Base-by-base conservation (phyloP, 2,329 filamentous ascomycete species). In the Fusarium sp. region DNA sequence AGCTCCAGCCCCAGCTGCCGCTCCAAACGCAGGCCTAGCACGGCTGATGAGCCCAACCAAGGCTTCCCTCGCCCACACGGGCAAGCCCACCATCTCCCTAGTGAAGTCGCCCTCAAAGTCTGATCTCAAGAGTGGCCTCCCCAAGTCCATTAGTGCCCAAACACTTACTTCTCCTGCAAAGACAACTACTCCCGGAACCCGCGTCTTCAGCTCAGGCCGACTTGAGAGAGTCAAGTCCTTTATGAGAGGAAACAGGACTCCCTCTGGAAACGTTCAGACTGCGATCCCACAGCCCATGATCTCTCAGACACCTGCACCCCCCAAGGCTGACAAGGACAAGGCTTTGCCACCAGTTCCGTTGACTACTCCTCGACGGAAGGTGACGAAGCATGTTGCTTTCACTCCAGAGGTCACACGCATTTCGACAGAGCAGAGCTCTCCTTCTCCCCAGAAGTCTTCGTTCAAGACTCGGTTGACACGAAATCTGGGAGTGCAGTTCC, bases 11-110 rank as follows among this genome's bases (percentile, higher is more conserved):
- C 71, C 79, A 53, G 36, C 6, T 29, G 71, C 79, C 51, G 83
- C 82, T 27, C 79, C 84, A 1, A 81, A 84, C 59, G 80, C 85
- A 8, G 83, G 86, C 66, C 79, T 83, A 64, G 82, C 83, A 66
- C 89, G 83, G 64, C 82, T 95, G 29, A 87, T 90, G 78, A 96
- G 92, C 6, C 93, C 93, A 0, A 96, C 92, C 8, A 93, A 93
- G 77, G 83, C 92, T 7, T 93, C 91, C 1, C 78, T 92, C 56
- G 69, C 71, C 16, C 61, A 67, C n/a, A 64, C 69, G 5, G 63
- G 57, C 33, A 80, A 77, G 54, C 67, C 75, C 0, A 76, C 77
- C 2, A 67, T 74, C 14, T 75, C 72, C 54, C 74, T 77, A 66
- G 79, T 75, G 72, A 83, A 71, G 51, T 71, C 81, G 67, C 83